Evolutionary conservation across 2,329 filamentous ascomycete species (phyloP).

Genomic region (Cadophora luteo-olivacea): DNA sequence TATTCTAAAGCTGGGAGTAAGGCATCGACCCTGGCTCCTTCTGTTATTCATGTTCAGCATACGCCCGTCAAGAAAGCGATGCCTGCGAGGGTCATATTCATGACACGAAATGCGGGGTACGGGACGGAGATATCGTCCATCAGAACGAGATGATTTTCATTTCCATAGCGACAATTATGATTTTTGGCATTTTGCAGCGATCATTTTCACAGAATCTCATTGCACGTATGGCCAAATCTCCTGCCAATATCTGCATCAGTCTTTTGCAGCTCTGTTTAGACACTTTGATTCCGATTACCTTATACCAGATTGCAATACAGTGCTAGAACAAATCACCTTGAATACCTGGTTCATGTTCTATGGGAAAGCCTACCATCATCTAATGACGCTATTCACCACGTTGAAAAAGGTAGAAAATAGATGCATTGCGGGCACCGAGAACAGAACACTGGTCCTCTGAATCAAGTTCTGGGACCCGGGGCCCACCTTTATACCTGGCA

Average conservation of each 20-base stretch:
- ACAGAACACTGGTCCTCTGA: no score
- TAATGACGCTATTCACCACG: no score
- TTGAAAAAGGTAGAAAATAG: no score
- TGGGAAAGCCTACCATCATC: no score
- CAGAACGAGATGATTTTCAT: neutral
- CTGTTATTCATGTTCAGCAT: constrained; percentile 7
- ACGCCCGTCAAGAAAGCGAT: constrained; percentile 25
- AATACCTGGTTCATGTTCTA: no score
- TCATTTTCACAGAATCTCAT: neutral
- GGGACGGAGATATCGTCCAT: constrained; percentile 8
- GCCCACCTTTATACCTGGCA: no score
- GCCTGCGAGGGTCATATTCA: constrained; percentile 24
- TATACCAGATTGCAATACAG: no score
- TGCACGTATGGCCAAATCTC: neutral
- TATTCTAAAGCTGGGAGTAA: constrained; percentile 21
- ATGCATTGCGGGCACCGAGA: no score
- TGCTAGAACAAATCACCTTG: no score
- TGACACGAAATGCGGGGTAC: constrained; percentile 13
- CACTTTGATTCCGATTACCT: neutral
- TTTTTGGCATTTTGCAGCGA: neutral
- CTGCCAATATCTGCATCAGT: neutral
- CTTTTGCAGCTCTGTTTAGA: neutral
- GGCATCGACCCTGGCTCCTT: constrained; percentile 25
- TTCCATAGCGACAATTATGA: neutral
- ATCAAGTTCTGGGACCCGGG: no score